phyloP scores from a whole-genome alignment of 345 rosid species.

The Barbarea vulgaris region DNA sequence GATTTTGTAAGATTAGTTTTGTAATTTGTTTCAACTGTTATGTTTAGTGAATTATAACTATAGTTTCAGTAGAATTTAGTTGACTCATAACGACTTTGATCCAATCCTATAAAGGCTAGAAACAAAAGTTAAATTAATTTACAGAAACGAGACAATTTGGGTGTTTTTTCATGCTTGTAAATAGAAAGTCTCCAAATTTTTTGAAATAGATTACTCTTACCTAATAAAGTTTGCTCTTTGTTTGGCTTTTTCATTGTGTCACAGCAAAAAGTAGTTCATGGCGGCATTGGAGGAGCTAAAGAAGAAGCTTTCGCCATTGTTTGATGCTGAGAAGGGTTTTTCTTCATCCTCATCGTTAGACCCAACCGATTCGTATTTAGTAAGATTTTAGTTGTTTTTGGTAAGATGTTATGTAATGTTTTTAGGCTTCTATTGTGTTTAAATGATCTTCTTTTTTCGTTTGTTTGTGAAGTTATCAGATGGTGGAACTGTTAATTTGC shows the following conservation, averaged over 20 bases:
- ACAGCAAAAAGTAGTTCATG: conserved; percentile 48
- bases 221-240: neutral
- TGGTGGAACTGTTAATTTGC: conserved; percentile 86
- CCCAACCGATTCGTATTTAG: conserved; percentile 75
- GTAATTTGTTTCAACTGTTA: neutral
- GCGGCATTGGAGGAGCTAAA: conserved; percentile 86
- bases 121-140: neutral
- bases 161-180: neutral
- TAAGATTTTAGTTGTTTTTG: conserved; percentile 35
- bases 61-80: conserved; percentile 14
- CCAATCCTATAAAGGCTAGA: neutral
- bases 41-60: neutral
- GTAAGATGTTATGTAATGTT: neutral
- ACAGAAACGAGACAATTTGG: neutral
- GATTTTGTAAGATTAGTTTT: neutral
- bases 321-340: conserved; percentile 93
- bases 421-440: neutral
- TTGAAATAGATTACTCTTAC: neutral
- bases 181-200: neutral
- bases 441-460: neutral
- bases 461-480: conserved; percentile 66
- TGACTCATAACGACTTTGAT: conserved; percentile 16
- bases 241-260: neutral
- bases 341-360: conserved; percentile 68
- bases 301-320: conserved; percentile 86